Conservation (phyloP, 345 rosid species). For the Carallia pectinifolia region DNA sequence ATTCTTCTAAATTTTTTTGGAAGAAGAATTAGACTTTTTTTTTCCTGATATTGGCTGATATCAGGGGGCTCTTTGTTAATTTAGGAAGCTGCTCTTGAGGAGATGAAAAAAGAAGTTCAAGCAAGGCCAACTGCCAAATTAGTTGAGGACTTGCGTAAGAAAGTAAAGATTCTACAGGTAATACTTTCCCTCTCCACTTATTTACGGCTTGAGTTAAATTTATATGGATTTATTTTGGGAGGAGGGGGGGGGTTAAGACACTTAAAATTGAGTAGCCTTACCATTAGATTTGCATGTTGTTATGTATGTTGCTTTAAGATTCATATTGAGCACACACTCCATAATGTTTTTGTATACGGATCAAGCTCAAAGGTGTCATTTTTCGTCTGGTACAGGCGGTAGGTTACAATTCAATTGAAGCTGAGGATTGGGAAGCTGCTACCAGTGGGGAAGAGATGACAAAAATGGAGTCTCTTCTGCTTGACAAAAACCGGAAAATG, state of each 20-base stretch:
- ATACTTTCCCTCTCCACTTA: not conserved
- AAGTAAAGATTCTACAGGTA: conserved; percentile 99
- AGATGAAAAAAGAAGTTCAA: conserved; percentile 88
- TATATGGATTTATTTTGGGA: not conserved
- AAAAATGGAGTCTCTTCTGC: conserved; percentile 98
- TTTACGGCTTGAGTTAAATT: not conserved
- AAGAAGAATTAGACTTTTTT: no score
- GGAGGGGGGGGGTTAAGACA: not conserved
- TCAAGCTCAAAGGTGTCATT: conserved; percentile 16
- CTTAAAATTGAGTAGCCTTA: not conserved
- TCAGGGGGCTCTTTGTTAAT: conserved; percentile 13
- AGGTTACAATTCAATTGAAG: conserved; percentile 96
- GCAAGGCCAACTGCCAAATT: conserved; percentile 84
- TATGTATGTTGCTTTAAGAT: not conserved
- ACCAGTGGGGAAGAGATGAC: conserved; percentile 94
- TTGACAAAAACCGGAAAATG: conserved; percentile 94
- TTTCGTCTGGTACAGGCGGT: conserved; percentile 57
- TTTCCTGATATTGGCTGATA: no score
- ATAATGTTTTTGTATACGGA: not conserved
- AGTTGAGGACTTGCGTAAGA: conserved; percentile 93
- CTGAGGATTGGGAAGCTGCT: conserved; percentile 99
- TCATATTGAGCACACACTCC: not conserved
- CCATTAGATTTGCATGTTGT: no score
- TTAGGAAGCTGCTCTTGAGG: conserved; percentile 77
- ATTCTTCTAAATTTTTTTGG: not conserved